Conservation (phyloP, 75 land plant genomes). For the Azolla pinnata region DNA sequence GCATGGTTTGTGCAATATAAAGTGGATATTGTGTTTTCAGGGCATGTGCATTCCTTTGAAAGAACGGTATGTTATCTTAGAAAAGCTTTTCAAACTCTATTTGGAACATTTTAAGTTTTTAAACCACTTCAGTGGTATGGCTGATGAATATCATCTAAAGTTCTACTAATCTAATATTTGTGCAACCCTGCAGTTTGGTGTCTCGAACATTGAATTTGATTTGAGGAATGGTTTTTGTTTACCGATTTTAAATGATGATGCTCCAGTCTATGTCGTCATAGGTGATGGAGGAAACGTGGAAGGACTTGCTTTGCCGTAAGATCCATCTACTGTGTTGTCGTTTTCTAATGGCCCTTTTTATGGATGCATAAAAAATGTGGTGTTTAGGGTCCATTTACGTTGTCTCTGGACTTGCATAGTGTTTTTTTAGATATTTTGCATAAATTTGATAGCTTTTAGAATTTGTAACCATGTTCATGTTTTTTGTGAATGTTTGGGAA, state of each 20-base stretch:
- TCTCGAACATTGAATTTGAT: conserved; percentile 21
- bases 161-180: not conserved
- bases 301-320: conserved; percentile 74
- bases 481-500: no score
- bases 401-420: no score
- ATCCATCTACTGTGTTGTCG: no score
- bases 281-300: conserved; percentile 95
- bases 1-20: conserved; percentile 46
- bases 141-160: not conserved
- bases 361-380: no score
- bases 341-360: no score
- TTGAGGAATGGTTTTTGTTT: conserved; percentile 18
- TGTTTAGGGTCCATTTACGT: no score
- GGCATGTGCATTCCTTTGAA: conserved; percentile 98
- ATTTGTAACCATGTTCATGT: no score
- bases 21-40: conserved; percentile 78
- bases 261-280: conserved; percentile 63
- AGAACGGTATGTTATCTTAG: conserved; percentile 52
- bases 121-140: not conserved
- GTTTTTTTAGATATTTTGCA: no score
- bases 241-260: conserved; percentile 20
- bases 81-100: not conserved
- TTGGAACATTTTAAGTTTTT: not conserved
- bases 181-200: conserved; percentile 18
- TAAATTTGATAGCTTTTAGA: no score